phyloP scores from a whole-genome alignment of 805 yeast species.

The Maudiozyma bulderi region DNA sequence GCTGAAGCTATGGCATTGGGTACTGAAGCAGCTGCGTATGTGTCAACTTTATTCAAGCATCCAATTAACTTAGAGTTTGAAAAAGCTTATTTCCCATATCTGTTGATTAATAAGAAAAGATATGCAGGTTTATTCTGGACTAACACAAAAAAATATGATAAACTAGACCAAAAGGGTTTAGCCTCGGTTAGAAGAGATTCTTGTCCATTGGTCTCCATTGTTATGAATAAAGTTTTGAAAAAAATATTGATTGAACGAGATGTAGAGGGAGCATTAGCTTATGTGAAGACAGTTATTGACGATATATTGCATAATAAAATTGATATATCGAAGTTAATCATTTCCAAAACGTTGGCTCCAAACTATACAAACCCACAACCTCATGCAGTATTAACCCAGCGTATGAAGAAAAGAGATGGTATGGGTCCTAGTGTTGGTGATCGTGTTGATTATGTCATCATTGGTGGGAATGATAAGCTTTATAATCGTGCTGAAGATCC shows the following conservation, averaged over 20 bases:
- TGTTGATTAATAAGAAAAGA: constrained; percentile 88
- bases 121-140: constrained; percentile 98
- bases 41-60: constrained; percentile 63
- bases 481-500: constrained; percentile 98
- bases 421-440: constrained; percentile 96
- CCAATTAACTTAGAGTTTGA: constrained; percentile 96
- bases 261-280: constrained; percentile 73
- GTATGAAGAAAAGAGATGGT: constrained; percentile 96
- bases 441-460: constrained; percentile 94
- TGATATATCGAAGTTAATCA: constrained; percentile 87
- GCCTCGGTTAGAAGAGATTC: constrained; percentile 98
- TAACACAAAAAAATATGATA: constrained; percentile 79
- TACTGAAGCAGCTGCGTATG: constrained; percentile 85
- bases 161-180: constrained; percentile 96
- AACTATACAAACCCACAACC: constrained; percentile 97
- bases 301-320: constrained; percentile 84
- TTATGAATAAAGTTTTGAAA: constrained; percentile 82
- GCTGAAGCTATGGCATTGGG: constrained; percentile 85
- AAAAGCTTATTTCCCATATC: constrained; percentile 90
- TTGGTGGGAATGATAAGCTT: constrained; percentile 70
- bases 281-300: constrained; percentile 79
- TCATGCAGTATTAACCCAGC: constrained; percentile 89
- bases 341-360: constrained; percentile 83
- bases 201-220: constrained; percentile 88
- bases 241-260: constrained; percentile 79